Evolutionary conservation across 352 stramenopile genomes (phyloP), one percentile per base, ranked within the genome.

Genomic region (Phytophthora pini): DNA sequence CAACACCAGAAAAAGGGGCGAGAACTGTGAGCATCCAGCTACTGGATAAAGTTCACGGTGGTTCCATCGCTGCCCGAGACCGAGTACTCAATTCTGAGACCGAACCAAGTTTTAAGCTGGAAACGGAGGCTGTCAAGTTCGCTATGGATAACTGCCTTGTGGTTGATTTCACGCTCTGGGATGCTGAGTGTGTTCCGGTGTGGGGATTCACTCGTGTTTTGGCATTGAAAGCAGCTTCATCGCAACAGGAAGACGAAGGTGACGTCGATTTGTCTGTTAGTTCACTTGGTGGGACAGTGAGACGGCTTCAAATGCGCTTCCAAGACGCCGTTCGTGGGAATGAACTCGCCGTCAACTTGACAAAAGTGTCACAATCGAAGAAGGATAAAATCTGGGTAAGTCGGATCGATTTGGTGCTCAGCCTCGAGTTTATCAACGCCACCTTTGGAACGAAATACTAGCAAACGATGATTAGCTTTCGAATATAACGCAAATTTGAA

Each of bases 81-180:
- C 79, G 79, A 22, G 45, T 68, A 11, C 73, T 83, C 0, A 76
- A 61, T 26, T 70, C 75, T 29, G 58, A 71, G 3, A 41, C 22
- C 2, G 58, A 60, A 10, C 36, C 75, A 49, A 46, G 32, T 4
- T 48, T 84, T 12, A 47, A 44, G 27, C 44, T 90, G 32, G 49
- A 45, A 7, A 87, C 76, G 0, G 79, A 89, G 20, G 79, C 79
- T 2, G 73, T 90, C 17, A 74, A 74, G 0, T 66, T 71, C 27
- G 29, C 57, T 1, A 64, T 89, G 41, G 61, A 78, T 22, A 75
- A 68, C 20, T 78, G 54, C n/a, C 20, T 89, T 1, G 10, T 85
- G 26, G 67, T 89, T n/a, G 82, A 90, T 40, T 74, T 89, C 31
- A 82, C 47, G 9, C 57, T 87, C 12, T 90, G 82, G 82, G 79